Evolutionary conservation across 139 green algal species (phyloP).

Genomic region (Volvox reticuliferus): DNA sequence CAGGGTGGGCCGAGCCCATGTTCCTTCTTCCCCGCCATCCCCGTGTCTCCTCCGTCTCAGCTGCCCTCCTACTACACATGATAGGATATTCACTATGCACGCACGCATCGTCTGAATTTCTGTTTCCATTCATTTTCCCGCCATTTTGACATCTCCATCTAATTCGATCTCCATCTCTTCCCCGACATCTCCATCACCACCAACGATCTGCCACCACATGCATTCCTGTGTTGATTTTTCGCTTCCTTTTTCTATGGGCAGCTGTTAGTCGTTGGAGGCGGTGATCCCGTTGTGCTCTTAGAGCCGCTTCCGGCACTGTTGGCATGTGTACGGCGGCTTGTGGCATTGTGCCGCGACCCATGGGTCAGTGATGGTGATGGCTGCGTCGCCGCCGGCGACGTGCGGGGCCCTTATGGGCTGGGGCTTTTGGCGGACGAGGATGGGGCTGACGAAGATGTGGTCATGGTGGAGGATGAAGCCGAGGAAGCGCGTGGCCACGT

Average conservation of each 20-base stretch:
- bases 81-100: too few species aligned
- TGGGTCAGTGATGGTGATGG: background rate
- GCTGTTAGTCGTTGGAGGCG: conserved; percentile 28
- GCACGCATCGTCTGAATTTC: too few species aligned
- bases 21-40: too few species aligned
- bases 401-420: background rate
- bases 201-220: too few species aligned
- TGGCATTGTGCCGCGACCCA: background rate
- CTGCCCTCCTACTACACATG: too few species aligned
- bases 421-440: conserved; percentile 2
- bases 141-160: too few species aligned
- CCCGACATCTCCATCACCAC: too few species aligned
- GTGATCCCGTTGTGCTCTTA: conserved; percentile 32
- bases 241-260: background rate
- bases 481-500: background rate
- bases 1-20: too few species aligned
- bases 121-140: too few species aligned
- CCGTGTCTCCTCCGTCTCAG: too few species aligned
- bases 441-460: background rate
- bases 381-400: background rate
- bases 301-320: conserved; percentile 70
- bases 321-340: conserved; percentile 44
- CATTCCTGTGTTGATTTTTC: background rate
- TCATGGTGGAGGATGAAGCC: background rate
- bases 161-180: too few species aligned